Evolutionary conservation across 2,329 filamentous ascomycete species (phyloP).

Genomic region (Fusarium phyllophilum): DNA sequence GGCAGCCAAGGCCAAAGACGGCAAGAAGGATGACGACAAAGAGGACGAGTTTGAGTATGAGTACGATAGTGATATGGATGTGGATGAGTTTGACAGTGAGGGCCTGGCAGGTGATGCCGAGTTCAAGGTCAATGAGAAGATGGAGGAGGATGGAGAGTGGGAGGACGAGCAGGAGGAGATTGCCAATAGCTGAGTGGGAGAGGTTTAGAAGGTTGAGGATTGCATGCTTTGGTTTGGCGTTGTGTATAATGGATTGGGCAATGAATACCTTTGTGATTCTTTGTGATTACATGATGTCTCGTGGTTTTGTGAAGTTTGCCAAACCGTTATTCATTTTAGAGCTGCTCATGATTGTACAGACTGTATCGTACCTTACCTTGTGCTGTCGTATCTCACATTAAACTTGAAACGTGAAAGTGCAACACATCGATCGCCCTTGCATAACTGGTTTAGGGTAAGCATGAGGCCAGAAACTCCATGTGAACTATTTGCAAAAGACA

Average conservation of each 20-base stretch:
- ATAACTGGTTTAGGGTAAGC: not conserved
- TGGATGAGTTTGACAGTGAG: slow-evolving; percentile 63
- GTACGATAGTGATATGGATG: slow-evolving; percentile 57
- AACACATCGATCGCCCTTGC: not conserved
- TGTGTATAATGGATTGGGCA: slow-evolving; percentile 38
- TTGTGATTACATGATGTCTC: not conserved
- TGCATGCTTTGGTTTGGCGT: slow-evolving; percentile 40
- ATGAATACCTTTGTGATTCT: slow-evolving; percentile 39
- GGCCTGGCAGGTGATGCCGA: slow-evolving; percentile 61
- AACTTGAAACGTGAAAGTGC: not conserved
- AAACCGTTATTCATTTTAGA: not conserved
- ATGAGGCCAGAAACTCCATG: not conserved
- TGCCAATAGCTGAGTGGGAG: slow-evolving; percentile 39
- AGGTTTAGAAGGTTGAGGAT: slow-evolving; percentile 11
- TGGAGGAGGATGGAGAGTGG: slow-evolving; percentile 63
- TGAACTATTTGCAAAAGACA: not conserved
- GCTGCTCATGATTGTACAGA: not conserved
- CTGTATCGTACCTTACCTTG: not conserved
- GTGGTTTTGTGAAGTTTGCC: not conserved
- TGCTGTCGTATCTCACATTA: not conserved
- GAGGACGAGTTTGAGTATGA: slow-evolving; percentile 57
- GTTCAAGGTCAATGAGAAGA: slow-evolving; percentile 59
- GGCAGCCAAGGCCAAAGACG: slow-evolving; percentile 54
- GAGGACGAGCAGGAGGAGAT: slow-evolving; percentile 61
- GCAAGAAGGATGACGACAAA: slow-evolving; percentile 51